Percentiles rank a stretch among this genome's conserved stretches.
Evolutionary conservation across 139 green algal species (phyloP).

Genomic region (Volvox reticuliferus): DNA sequence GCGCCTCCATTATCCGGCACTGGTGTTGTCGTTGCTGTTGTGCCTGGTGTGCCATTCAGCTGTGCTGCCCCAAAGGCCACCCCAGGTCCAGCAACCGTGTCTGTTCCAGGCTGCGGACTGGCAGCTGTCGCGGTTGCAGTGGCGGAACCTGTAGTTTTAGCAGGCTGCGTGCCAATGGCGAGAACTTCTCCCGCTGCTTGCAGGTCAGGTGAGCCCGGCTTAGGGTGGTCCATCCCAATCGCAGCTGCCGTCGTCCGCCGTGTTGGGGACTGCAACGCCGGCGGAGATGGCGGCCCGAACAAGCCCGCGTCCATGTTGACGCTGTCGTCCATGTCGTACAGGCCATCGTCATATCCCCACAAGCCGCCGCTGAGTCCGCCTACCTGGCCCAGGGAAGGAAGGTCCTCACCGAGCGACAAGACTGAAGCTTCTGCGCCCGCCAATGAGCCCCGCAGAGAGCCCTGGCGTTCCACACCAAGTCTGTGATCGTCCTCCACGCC

Average conservation of each 20-base stretch:
- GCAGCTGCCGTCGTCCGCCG: no score
- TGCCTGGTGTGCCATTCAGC: neutral
- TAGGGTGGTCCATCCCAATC: no score
- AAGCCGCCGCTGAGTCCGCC: slow-evolving; percentile 20
- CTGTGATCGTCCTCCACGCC: neutral
- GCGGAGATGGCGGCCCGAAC: neutral
- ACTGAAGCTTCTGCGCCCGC: neutral
- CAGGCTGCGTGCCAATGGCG: no score
- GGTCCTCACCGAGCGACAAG: slow-evolving; percentile 21
- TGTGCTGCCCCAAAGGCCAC: no score
- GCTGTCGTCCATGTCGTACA: slow-evolving; percentile 45
- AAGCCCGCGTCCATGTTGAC: slow-evolving; percentile 11
- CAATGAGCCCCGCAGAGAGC: neutral
- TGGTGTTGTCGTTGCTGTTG: neutral
- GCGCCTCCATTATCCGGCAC: neutral
- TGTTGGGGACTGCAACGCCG: neutral
- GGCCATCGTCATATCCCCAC: slow-evolving; percentile 6
- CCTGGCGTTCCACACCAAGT: neutral
- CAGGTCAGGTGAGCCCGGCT: no score
- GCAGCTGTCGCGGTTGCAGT: neutral
- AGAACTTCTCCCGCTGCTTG: no score
- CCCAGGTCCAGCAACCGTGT: neutral
- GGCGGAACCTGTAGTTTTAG: no score
- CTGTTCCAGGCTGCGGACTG: neutral
- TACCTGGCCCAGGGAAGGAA: slow-evolving; percentile 14